Conservation (phyloP, 2,329 filamentous ascomycete species). For the Penicillium sp. region DNA sequence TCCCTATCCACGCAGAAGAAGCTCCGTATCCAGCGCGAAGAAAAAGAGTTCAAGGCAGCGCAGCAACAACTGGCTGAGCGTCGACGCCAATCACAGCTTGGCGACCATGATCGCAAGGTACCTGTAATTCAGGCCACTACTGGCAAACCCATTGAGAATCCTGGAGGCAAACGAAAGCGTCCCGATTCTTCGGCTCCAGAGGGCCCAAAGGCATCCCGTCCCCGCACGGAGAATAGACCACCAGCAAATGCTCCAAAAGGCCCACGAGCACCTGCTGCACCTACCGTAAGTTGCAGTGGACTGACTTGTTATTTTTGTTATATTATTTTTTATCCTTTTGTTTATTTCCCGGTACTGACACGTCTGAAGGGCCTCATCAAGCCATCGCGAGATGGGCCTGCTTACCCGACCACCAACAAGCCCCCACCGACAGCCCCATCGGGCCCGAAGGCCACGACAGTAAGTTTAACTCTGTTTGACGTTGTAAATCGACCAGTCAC, state of each 20-base stretch:
- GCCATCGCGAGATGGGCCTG: slow-evolving; percentile 40
- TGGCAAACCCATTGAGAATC: slow-evolving; percentile 13
- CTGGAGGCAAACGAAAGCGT: slow-evolving; percentile 36
- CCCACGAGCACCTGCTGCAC: slow-evolving; percentile 6
- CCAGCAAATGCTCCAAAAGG: slow-evolving; percentile 26
- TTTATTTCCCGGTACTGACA: not conserved
- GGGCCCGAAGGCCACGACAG: slow-evolving; percentile 5
- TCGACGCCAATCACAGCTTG: slow-evolving; percentile 43
- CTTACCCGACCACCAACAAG: slow-evolving; percentile 26
- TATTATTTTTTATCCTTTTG: not conserved
- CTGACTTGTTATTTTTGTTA: not conserved
- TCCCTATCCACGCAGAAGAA: slow-evolving; percentile 40
- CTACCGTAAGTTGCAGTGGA: slow-evolving; percentile 13
- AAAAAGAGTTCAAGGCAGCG: slow-evolving; percentile 33
- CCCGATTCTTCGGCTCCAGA: slow-evolving; percentile 24
- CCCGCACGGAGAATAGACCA: slow-evolving; percentile 26
- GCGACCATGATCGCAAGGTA: slow-evolving; percentile 46
- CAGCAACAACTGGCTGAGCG: slow-evolving; percentile 39
- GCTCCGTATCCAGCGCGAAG: slow-evolving; percentile 36
- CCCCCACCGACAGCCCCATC: slow-evolving; percentile 15
- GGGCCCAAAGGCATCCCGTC: slow-evolving; percentile 26
- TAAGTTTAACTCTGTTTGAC: not conserved
- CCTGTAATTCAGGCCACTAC: slow-evolving; percentile 38
- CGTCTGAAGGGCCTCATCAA: slow-evolving; percentile 36
- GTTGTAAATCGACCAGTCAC: not conserved